phyloP scores from a whole-genome alignment of 805 yeast genomes.

The Lachancea meyersii region DNA sequence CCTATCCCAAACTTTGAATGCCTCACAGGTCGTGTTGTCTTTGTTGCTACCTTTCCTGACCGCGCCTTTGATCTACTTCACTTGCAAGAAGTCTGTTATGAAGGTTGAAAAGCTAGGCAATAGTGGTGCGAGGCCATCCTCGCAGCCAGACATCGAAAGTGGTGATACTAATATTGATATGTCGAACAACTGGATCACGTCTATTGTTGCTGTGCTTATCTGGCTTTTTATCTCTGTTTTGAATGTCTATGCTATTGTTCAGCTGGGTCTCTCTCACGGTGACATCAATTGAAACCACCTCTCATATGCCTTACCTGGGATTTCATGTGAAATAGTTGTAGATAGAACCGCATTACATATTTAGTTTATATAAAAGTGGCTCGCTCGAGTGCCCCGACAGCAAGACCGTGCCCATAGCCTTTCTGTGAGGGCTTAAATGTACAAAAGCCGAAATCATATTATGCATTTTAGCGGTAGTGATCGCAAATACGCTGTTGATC shows the following conservation, averaged over 20 bases:
- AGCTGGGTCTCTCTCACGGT: slow-evolving; percentile 31
- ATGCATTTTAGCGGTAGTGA: no score
- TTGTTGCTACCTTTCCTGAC: slow-evolving; percentile 76
- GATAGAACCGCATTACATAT: not conserved
- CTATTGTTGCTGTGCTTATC: slow-evolving; percentile 45
- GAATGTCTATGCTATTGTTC: slow-evolving; percentile 57
- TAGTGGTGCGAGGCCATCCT: slow-evolving; percentile 5
- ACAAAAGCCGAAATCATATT: no score
- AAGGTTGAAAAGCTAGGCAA: slow-evolving; percentile 36
- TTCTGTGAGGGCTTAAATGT: no score
- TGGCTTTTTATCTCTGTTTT: slow-evolving; percentile 71
- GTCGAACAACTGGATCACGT: slow-evolving; percentile 57
- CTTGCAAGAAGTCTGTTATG: slow-evolving; percentile 68
- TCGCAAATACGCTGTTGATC: not conserved
- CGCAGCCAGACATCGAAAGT: slow-evolving; percentile 8
- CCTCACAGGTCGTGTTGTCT: slow-evolving; percentile 82
- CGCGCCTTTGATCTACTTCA: slow-evolving; percentile 80
- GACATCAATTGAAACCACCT: slow-evolving; percentile 13
- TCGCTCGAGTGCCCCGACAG: no score
- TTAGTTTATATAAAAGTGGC: no score
- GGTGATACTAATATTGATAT: slow-evolving; percentile 34
- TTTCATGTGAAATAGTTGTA: not conserved
- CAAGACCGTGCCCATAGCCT: no score
- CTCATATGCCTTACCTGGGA: not conserved
- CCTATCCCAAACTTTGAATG: slow-evolving; percentile 62